Conservation (phyloP, 768 basidiomycete species). For the Neoboletus magnificus region DNA sequence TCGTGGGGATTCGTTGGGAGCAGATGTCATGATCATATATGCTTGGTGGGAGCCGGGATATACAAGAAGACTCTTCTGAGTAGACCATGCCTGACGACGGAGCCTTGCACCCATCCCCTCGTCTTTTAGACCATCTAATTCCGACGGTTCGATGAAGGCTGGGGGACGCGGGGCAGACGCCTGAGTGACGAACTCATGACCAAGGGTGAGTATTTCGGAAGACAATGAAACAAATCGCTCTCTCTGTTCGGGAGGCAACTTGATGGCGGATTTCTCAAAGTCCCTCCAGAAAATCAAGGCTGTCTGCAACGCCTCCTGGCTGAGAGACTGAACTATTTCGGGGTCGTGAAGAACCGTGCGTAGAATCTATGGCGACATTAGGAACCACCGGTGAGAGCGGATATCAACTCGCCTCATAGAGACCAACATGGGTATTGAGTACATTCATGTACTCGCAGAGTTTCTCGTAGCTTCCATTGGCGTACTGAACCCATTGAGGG, state of each 20-base stretch:
- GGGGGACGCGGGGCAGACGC: slow-evolving; percentile 62
- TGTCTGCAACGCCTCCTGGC: slow-evolving; percentile 76
- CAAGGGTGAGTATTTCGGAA: slow-evolving; percentile 83
- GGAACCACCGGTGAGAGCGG: slow-evolving; percentile 14
- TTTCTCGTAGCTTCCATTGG: slow-evolving; percentile 84
- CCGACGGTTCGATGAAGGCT: slow-evolving; percentile 61
- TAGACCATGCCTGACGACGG: slow-evolving; percentile 72
- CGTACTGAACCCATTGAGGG: slow-evolving; percentile 73
- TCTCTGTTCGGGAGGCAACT: slow-evolving; percentile 75
- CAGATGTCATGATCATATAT: slow-evolving; percentile 89
- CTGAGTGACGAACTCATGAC: slow-evolving; percentile 79
- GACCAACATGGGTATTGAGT: slow-evolving; percentile 87
- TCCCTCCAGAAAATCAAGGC: slow-evolving; percentile 94
- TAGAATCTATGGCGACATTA: slow-evolving; percentile 51
- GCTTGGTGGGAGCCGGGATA: slow-evolving; percentile 88
- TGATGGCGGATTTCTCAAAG: slow-evolving; percentile 96
- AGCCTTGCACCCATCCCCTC: slow-evolving; percentile 72
- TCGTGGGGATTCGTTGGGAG: slow-evolving; percentile 80
- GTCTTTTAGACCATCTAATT: slow-evolving; percentile 72
- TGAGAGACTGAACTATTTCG: slow-evolving; percentile 60
- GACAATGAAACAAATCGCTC: slow-evolving; percentile 85
- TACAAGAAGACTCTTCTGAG: slow-evolving; percentile 70
- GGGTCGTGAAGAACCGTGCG: slow-evolving; percentile 67
- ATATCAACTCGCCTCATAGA: slow-evolving; percentile 71
- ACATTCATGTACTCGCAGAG: slow-evolving; percentile 98